Evolutionary conservation across 768 basidiomycete genomes (phyloP).

Genomic region (Leccinum disarticulatum): DNA sequence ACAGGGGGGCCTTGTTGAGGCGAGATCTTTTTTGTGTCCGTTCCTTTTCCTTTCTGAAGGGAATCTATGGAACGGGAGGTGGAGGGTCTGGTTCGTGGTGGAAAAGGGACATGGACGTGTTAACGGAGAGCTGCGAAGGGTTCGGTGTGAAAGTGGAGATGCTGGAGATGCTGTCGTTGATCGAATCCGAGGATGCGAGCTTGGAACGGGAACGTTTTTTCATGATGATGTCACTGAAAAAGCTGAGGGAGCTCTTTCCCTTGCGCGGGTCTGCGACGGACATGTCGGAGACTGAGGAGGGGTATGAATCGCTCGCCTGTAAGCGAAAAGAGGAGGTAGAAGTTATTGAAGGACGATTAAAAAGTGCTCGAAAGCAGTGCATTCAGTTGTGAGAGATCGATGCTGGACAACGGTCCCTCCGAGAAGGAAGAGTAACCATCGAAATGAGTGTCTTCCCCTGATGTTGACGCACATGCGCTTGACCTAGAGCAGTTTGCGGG

Average conservation of each 20-base stretch:
- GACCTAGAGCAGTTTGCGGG: too few species aligned
- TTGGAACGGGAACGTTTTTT: conserved; percentile 41
- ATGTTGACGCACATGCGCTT: too few species aligned
- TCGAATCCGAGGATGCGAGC: conserved; percentile 37
- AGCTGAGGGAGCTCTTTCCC: conserved; percentile 46
- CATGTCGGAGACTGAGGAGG: conserved; percentile 35
- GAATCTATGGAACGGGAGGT: conserved; percentile 9
- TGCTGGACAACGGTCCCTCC: too few species aligned
- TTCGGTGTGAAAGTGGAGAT: conserved; percentile 42
- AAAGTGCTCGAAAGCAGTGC: background rate
- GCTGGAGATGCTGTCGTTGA: conserved; percentile 27
- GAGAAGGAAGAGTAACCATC: too few species aligned
- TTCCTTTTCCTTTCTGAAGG: conserved; percentile 34
- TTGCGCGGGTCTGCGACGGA: conserved; percentile 42
- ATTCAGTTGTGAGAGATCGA: too few species aligned
- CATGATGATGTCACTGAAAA: conserved; percentile 39
- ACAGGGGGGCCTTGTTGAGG: background rate
- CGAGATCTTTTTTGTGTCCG: conserved; percentile 11
- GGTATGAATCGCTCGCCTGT: conserved; percentile 31
- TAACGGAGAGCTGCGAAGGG: conserved; percentile 28
- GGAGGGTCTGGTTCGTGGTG: background rate
- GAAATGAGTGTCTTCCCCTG: too few species aligned
- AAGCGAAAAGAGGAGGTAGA: conserved; percentile 30
- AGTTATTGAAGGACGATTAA: conserved; percentile 33
- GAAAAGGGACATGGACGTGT: conserved; percentile 18